Base-by-base conservation (phyloP, 139 green algal species). In the Coccomyxa sp. region DNA sequence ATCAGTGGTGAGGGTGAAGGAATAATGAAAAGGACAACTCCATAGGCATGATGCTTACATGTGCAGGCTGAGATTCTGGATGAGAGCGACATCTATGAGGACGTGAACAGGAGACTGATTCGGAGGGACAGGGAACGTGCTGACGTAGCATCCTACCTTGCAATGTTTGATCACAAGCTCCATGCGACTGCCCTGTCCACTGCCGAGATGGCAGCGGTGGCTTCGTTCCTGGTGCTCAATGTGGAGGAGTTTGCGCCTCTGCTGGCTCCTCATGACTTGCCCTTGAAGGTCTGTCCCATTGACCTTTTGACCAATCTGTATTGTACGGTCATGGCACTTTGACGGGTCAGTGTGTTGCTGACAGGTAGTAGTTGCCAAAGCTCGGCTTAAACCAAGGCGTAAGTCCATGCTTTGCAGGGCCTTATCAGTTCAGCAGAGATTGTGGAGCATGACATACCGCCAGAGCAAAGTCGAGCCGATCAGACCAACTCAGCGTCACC, bases 51-150 rank as follows among this genome's bases (percentile, higher is more conserved):
- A 18, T 64, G 50, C 50, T 31, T 64, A 18, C 27, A 22, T 38
- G 39, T 79, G 38, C 68, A 85, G 71, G 77, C 78, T 39, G 88
- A 94, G 82, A 92, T 94, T 72, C 34, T 89, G 54, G 89, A 94
- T 74, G 89, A 92, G 76, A 89, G 79, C 6, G 89, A 94, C 69
- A 82, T 82, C 16, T 85, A 70, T 54, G 76, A 80, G 64, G 75
- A 86, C 34, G 64, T 77, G 7, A 82, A 81, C 50, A 40, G 73
- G 50, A 54, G 54, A 4, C 54, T 73, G 73, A 38, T 41, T 10
- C 31, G 76, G 31, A 37, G 40, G 38, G 75, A 33, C 12, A 31
- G 37, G 18, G 16, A n/a, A 16, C 69, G 84, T 0, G 64, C 44
- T 36, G 86, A 89, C 58, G 55, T 88, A 0, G 77, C 81, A 33